These are phyloP conservation scores for Gynandropsis gynandra DNA, from an alignment of 345 rosid species.

Conservation along the genomic window DNA sequence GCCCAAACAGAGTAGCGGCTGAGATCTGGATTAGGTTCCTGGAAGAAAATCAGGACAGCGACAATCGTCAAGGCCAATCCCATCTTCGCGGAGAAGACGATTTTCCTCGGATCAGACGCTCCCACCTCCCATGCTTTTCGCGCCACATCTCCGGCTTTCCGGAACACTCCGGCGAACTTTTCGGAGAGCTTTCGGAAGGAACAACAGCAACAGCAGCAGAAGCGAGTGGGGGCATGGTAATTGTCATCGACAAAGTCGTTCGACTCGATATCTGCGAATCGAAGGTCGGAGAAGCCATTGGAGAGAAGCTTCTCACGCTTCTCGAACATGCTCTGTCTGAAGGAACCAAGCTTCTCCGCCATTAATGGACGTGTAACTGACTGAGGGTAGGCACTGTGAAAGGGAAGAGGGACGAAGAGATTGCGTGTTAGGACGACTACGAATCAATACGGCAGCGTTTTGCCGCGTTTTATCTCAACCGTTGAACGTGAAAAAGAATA, in stretches of 20 bases:
- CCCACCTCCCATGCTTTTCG: constrained; percentile 61
- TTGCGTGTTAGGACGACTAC: no score
- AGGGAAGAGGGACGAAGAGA: no score
- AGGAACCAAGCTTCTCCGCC: constrained; percentile 49
- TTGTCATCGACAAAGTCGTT: constrained; percentile 12
- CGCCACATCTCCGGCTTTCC: constrained; percentile 33
- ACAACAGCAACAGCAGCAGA: constrained; percentile 28
- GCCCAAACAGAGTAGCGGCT: constrained; percentile 84
- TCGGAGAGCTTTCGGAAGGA: constrained; percentile 29
- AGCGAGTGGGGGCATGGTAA: neutral
- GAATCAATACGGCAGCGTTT: no score
- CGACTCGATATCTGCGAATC: constrained; percentile 30
- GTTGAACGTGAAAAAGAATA: no score
- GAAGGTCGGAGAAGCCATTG: constrained; percentile 40
- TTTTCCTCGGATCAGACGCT: constrained; percentile 72
- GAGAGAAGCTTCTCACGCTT: constrained; percentile 48
- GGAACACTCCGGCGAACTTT: constrained; percentile 24
- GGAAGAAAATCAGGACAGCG: constrained; percentile 59
- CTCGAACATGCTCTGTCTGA: constrained; percentile 35
- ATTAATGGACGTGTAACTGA: constrained; percentile 18
- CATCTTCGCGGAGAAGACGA: constrained; percentile 81
- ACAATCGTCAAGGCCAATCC: constrained; percentile 68
- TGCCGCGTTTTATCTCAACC: no score
- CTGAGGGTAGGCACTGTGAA: no score
- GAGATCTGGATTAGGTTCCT: constrained; percentile 49